Conservation (phyloP, 768 basidiomycete genomes). For the Lentinula lateritia region DNA sequence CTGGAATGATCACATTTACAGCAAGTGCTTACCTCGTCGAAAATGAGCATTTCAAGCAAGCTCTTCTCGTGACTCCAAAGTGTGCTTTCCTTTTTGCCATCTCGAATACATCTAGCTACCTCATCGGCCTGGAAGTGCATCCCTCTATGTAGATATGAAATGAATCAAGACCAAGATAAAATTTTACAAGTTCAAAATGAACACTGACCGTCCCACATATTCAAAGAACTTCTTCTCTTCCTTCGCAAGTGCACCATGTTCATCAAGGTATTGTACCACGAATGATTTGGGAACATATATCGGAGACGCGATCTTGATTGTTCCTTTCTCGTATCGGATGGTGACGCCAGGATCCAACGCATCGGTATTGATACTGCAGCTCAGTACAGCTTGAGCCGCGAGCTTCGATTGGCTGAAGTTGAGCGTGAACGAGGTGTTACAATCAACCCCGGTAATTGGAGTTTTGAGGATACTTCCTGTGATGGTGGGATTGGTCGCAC, state of each 20-base stretch:
- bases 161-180: not conserved
- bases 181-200: too few species aligned
- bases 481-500: constrained; percentile 51
- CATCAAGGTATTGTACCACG: constrained; percentile 56
- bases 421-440: constrained; percentile 68
- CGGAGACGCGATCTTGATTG: constrained; percentile 57
- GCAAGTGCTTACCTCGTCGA: constrained; percentile 61
- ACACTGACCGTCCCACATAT: constrained; percentile 40
- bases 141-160: constrained; percentile 30
- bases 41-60: constrained; percentile 74
- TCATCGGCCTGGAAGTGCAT: constrained; percentile 90
- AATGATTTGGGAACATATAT: constrained; percentile 65
- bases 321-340: constrained; percentile 73
- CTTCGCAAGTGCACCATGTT: constrained; percentile 36
- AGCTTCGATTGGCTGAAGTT: constrained; percentile 58
- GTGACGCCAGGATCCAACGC: constrained; percentile 44
- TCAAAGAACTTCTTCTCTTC: constrained; percentile 58
- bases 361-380: constrained; percentile 58
- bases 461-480: constrained; percentile 75
- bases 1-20: not conserved
- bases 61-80: constrained; percentile 80
- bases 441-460: constrained; percentile 72
- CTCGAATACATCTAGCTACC: constrained; percentile 70
- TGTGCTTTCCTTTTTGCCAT: constrained; percentile 68
- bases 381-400: constrained; percentile 67